A percentile compares a stretch with the other conserved stretches of the same genome.
phyloP scores from a whole-genome alignment of 2,329 filamentous ascomycete species.

The Cladobotryum protrusum region DNA sequence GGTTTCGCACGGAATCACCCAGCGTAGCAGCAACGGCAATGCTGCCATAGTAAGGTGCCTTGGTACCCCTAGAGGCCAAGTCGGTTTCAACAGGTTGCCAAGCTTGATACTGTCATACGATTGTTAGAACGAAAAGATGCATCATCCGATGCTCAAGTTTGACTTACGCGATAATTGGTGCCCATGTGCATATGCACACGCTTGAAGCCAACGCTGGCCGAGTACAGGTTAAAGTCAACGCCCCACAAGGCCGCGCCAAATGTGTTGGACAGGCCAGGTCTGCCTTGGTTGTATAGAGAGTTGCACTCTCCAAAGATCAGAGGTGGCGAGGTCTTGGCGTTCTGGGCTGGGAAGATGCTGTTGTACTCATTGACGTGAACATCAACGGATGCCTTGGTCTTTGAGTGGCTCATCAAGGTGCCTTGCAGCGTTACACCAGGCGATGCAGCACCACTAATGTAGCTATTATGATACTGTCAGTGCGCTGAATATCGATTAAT shows the following conservation, averaged over 20 bases:
- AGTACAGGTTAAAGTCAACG: slow-evolving; percentile 55
- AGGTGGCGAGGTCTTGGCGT: slow-evolving; percentile 27
- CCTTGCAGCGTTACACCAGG: slow-evolving; percentile 56
- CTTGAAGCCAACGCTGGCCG: slow-evolving; percentile 48
- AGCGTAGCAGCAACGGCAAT: slow-evolving; percentile 52
- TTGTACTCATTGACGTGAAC: slow-evolving; percentile 43
- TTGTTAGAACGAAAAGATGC: background rate
- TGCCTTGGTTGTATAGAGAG: slow-evolving; percentile 56
- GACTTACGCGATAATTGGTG: slow-evolving; percentile 48
- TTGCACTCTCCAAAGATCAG: slow-evolving; percentile 58
- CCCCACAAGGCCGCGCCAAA: slow-evolving; percentile 62
- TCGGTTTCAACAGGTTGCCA: slow-evolving; percentile 54
- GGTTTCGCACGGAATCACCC: slow-evolving; percentile 30
- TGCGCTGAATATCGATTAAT: too few species aligned
- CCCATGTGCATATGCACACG: slow-evolving; percentile 60
- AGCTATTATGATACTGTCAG: slow-evolving; percentile 34
- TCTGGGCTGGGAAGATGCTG: slow-evolving; percentile 26
- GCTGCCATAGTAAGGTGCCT: slow-evolving; percentile 59
- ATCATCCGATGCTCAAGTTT: background rate
- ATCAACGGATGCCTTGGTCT: slow-evolving; percentile 42
- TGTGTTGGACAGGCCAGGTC: slow-evolving; percentile 54
- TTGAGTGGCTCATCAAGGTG: slow-evolving; percentile 58
- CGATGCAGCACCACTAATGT: slow-evolving; percentile 54
- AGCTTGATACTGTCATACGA: slow-evolving; percentile 37
- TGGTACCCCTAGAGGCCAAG: slow-evolving; percentile 47